Evolutionary conservation across 1,139 yeast species (phyloP), one percentile per base, ranked within the genome.

Genomic region (Yamadazyma buinensis): DNA sequence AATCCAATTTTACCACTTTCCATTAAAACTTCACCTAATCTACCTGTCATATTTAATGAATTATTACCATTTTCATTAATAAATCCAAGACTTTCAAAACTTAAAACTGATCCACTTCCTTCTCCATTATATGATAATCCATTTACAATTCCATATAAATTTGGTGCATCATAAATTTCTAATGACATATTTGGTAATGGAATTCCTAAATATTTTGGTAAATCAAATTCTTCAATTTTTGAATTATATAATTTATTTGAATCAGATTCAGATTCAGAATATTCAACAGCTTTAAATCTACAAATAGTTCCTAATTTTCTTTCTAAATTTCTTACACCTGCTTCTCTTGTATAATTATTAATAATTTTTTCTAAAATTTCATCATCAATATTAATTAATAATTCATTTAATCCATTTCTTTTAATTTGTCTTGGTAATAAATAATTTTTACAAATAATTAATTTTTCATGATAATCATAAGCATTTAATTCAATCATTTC

Each of bases 41-140:
- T 73, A 24, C 96, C 96, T 0, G 96, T 87, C 65, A 84, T 74
- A 40, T 71, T 72, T 37, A 84, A 64, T n/a, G 72, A 59, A 9
- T 62, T 56, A 2, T 61, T 60, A 23, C 46, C 46, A 13, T 54
- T 59, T 2, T 36, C 32, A 31, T 44, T 46, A 25, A 32, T 18
- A 47, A 83, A 75, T 11, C 84, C 79, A 30, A 86, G 76, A 47
- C 90, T 79, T 55, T 88, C 96, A 57, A 88, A 84, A 15, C 82
- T 77, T 35, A 88, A 65, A 1, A 85, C 79, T 1, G 95, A 84
- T 0, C 97, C 97, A 12, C 85, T 79, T 1, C 96, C 97, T 48
- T 85, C 86, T 2, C 90, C 80, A 61, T 84, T 86, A 55, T 87
- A 88, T 1, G 95, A 87, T 36, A 88, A 65, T 0, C 97, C 97